Evolutionary conservation across 164 flowering plant species (phyloP), one percentile per base, ranked within the genome.

Genomic region (Brasenia schreberi): DNA sequence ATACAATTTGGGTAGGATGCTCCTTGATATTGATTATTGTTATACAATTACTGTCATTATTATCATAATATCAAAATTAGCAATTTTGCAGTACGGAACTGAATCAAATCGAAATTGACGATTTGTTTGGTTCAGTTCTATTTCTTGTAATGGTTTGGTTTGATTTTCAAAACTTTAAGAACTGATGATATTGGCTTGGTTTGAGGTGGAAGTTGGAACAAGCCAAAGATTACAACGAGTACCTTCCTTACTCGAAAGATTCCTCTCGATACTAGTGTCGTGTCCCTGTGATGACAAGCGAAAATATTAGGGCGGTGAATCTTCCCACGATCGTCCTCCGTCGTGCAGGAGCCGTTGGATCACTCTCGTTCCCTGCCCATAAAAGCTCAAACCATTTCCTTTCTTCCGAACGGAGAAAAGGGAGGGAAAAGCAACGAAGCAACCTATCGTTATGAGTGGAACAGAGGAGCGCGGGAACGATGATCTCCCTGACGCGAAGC

Each of bases 261-360:
- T 12, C 53, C 12, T 12, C 53, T 0, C 27, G 0, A 2, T 23
- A 23, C 27, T 23, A 0, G 27, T 23, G 27, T 4, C 39, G 39
- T 33, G 39, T 33, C 39, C 39, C 2, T 33, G 39, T 33, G 39
- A 1, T 3, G 4, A 1, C 39, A 33, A 23, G 3, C 39, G 39
- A 33, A 33, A 33, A 33, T 3, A 33, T 33, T 33, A 33, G 39
- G 39, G 39, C 39, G 39, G 39, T 33, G 39, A 33, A 3, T 33
- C 39, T 49, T 49, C 56, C 56, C 56, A 0, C 16, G 4, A 49
- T 49, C 56, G 56, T 14, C 56, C 56, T 9, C 56, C 56, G 56
- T 49, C 56, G 56, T 14, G 33, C 27, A 5, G 19, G 52, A 65
- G 56, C 66, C 66, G 66, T 65, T 23, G 18, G 66, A 65, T 65